Percentiles rank a stretch among this genome's conserved stretches.
Conservation (phyloP, 2,329 filamentous ascomycete genomes). For the Alternaria metachromatica region DNA sequence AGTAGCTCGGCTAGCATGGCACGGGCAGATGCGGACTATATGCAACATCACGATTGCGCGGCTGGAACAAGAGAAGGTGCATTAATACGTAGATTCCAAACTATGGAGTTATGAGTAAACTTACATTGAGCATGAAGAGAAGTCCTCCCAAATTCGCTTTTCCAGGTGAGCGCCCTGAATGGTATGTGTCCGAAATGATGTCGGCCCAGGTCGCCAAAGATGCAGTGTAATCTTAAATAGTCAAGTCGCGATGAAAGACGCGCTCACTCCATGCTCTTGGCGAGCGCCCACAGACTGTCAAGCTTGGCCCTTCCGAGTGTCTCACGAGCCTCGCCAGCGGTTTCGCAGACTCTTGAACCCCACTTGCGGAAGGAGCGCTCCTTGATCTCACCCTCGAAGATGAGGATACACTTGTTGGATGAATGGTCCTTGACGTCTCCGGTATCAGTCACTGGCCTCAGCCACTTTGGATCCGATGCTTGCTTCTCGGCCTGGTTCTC, state of each 20-base stretch:
- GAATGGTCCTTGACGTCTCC: slow-evolving; percentile 83
- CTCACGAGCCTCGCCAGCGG: slow-evolving; percentile 86
- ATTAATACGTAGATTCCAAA: slow-evolving; percentile 28
- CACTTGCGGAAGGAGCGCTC: slow-evolving; percentile 82
- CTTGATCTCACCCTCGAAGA: slow-evolving; percentile 93
- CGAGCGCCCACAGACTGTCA: slow-evolving; percentile 93
- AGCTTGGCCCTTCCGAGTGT: slow-evolving; percentile 81
- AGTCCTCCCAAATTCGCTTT: not conserved
- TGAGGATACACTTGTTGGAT: slow-evolving; percentile 78
- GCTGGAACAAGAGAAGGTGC: slow-evolving; percentile 3
- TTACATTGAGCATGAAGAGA: slow-evolving; percentile 21
- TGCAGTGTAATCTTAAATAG: not conserved
- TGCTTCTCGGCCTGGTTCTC: slow-evolving; percentile 64
- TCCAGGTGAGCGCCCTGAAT: not conserved
- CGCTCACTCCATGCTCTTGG: slow-evolving; percentile 65
- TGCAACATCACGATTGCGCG: slow-evolving; percentile 9
- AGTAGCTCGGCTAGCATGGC: not conserved
- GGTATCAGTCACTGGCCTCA: slow-evolving; percentile 78
- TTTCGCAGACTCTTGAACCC: slow-evolving; percentile 87
- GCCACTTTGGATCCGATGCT: slow-evolving; percentile 71
- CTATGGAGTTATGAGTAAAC: slow-evolving; percentile 28
- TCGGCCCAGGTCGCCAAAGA: not conserved
- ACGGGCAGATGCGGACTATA: not conserved
- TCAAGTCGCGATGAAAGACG: not conserved
- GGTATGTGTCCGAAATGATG: not conserved